Conservation (phyloP, 2,329 filamentous ascomycete genomes). For the Lachnellula hyalina region DNA sequence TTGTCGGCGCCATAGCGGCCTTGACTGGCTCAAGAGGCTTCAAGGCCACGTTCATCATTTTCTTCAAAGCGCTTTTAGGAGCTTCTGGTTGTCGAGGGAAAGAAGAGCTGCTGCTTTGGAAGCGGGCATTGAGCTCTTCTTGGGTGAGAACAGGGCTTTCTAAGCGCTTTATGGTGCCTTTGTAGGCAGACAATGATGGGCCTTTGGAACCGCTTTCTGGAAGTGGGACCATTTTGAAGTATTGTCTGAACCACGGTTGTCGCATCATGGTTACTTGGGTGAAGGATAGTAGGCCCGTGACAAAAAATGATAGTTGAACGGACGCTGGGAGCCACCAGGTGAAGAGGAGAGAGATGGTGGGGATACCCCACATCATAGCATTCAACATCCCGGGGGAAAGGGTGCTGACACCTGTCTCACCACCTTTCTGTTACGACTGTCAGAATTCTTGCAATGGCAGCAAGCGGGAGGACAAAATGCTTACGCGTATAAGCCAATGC, state of each 20-base stretch:
- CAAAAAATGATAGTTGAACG: slow-evolving; percentile 59
- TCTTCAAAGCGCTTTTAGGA: slow-evolving; percentile 15
- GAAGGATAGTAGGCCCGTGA: slow-evolving; percentile 34
- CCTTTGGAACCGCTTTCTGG: slow-evolving; percentile 7
- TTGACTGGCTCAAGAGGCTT: neutral
- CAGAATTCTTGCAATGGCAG: neutral
- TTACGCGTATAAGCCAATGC: slow-evolving; percentile 35
- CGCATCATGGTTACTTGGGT: slow-evolving; percentile 43
- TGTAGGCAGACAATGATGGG: slow-evolving; percentile 10
- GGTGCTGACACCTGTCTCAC: slow-evolving; percentile 40
- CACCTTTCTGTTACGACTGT: slow-evolving; percentile 36
- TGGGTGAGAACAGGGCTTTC: slow-evolving; percentile 13
- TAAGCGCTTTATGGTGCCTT: slow-evolving; percentile 11
- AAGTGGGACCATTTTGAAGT: slow-evolving; percentile 33
- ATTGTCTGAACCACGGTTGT: slow-evolving; percentile 34
- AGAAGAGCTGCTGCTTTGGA: slow-evolving; percentile 8
- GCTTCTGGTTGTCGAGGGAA: slow-evolving; percentile 13
- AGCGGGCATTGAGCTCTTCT: slow-evolving; percentile 11
- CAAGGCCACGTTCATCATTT: neutral
- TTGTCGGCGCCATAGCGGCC: slow-evolving; percentile 28
- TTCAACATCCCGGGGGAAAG: slow-evolving; percentile 33
- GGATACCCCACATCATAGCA: slow-evolving; percentile 43
- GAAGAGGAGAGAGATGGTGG: slow-evolving; percentile 46
- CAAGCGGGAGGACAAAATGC: slow-evolving; percentile 2
- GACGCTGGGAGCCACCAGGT: slow-evolving; percentile 43